These are phyloP conservation scores for Xylaria palmicola DNA, from an alignment of 495 filamentous ascomycete genomes.

Conservation along the genomic window DNA sequence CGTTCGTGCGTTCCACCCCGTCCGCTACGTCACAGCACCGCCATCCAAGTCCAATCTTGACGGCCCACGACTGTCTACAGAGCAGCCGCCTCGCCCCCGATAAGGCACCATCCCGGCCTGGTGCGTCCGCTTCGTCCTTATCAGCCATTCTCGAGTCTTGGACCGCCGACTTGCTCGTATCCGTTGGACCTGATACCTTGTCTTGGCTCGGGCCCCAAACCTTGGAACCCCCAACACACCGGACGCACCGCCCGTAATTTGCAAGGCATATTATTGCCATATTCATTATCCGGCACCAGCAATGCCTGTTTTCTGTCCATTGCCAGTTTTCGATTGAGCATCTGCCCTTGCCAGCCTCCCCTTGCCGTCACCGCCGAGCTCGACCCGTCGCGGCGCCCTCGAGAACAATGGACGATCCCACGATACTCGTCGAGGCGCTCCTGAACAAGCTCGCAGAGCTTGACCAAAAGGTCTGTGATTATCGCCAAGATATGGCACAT, in stretches of 20 bases:
- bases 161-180: background rate
- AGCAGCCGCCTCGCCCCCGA: background rate
- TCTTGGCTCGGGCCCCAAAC: background rate
- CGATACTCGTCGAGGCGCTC: slow-evolving; percentile 48
- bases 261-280: background rate
- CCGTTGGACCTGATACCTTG: background rate
- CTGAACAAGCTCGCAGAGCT: slow-evolving; percentile 51
- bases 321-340: slow-evolving; percentile 24
- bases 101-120: slow-evolving; percentile 1
- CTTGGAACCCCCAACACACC: background rate
- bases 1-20: background rate
- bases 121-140: background rate
- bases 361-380: background rate
- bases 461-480: slow-evolving; percentile 48
- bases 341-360: slow-evolving; percentile 15
- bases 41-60: background rate
- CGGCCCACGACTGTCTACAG: background rate
- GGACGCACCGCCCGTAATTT: background rate
- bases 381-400: slow-evolving; percentile 13
- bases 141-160: slow-evolving; percentile 1
- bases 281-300: background rate
- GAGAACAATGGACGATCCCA: slow-evolving; percentile 49
- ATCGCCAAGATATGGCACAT: slow-evolving; percentile 48
- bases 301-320: slow-evolving; percentile 28
- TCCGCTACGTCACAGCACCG: slow-evolving; percentile 5